Percentiles rank a stretch among this genome's conserved stretches.
These are phyloP conservation scores for Lyophyllum shimeji DNA, from an alignment of 768 basidiomycete species.

Conservation along the genomic window DNA sequence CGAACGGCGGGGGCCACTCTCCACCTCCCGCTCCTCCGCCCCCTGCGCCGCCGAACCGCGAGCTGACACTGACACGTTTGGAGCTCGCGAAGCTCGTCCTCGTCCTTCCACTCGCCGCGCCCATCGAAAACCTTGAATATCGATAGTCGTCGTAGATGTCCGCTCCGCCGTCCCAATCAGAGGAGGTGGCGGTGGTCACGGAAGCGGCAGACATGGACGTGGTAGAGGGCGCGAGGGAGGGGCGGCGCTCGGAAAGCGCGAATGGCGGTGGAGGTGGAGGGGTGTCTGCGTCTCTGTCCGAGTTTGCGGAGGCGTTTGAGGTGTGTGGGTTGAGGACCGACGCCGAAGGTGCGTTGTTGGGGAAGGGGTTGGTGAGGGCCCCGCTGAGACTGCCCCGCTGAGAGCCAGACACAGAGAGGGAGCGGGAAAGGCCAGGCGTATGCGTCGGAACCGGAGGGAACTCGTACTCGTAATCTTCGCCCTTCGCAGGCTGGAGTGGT, in stretches of 20 bases:
- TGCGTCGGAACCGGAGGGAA: no score
- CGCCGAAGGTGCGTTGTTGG: background rate
- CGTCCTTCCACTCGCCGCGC: conserved; percentile 34
- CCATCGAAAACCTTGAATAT: conserved; percentile 63
- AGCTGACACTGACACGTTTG: conserved; percentile 1
- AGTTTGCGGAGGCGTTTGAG: background rate
- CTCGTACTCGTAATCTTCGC: no score
- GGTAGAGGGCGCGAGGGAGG: conserved; percentile 29
- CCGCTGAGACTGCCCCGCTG: background rate
- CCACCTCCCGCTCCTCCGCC: background rate
- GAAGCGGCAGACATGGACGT: conserved; percentile 10
- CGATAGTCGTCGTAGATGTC: conserved; percentile 84
- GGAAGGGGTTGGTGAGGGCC: background rate
- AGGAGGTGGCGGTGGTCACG: background rate
- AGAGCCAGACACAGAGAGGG: background rate
- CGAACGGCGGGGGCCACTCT: conserved; percentile 6
- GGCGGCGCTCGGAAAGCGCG: conserved; percentile 14
- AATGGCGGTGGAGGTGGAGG: background rate
- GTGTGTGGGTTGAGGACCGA: background rate
- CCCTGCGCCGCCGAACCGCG: background rate
- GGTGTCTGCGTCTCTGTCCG: background rate
- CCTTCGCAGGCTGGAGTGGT: no score
- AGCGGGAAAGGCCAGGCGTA: no score
- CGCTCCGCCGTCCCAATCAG: conserved; percentile 57
- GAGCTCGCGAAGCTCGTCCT: conserved; percentile 15